phyloP scores from a whole-genome alignment of 345 rosid genomes.

The Citrus australasica region DNA sequence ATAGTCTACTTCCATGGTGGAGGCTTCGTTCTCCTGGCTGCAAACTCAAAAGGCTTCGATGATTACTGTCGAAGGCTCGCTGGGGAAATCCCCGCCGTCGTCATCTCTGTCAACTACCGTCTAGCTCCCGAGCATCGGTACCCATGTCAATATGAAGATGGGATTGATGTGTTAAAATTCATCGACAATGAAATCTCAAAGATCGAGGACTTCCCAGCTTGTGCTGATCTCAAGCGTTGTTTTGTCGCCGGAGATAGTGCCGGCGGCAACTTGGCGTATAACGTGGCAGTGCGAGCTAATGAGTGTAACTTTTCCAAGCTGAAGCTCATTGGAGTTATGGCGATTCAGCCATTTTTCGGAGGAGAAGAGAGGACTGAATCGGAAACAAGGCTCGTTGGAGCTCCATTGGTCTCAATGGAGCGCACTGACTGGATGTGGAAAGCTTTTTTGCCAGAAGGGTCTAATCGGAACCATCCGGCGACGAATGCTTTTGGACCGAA shows the following conservation, averaged over 20 bases:
- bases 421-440: constrained; percentile 12
- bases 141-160: constrained; percentile 26
- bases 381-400: background rate
- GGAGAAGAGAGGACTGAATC: constrained; percentile 25
- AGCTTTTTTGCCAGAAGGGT: constrained; percentile 12
- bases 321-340: constrained; percentile 19
- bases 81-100: background rate
- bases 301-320: background rate
- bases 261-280: constrained; percentile 31
- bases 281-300: constrained; percentile 17
- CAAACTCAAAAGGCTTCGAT: background rate
- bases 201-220: background rate
- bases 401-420: background rate
- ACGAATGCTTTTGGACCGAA: background rate
- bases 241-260: constrained; percentile 28
- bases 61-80: constrained; percentile 6
- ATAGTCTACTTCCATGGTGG: constrained; percentile 19
- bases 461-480: constrained; percentile 13
- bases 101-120: constrained; percentile 5
- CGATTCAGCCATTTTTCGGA: constrained; percentile 27
- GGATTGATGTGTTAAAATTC: background rate
- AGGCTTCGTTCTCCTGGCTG: background rate
- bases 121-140: constrained; percentile 24
- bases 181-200: background rate
- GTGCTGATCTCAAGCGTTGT: background rate